Percentiles rank a stretch among this genome's conserved stretches.
phyloP scores from a whole-genome alignment of 768 basidiomycete species.

The Arthromyces matolae region DNA sequence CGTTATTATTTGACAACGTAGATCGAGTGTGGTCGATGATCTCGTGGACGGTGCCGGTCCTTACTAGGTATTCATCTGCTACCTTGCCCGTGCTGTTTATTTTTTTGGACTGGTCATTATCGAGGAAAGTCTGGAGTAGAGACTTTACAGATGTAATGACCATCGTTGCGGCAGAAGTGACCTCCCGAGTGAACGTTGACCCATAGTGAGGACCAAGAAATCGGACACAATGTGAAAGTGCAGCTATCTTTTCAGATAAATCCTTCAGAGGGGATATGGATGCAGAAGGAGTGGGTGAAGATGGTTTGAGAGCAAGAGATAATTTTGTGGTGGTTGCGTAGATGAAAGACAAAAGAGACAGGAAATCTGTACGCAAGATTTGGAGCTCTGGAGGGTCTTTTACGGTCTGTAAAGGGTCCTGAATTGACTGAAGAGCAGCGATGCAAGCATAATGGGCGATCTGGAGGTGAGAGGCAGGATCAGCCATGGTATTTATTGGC shows the following conservation, averaged over 20 bases:
- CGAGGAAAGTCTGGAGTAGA: constrained; percentile 42
- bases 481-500: not conserved
- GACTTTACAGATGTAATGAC: constrained; percentile 42
- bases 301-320: constrained; percentile 58
- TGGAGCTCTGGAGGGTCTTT: constrained; percentile 26
- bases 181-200: constrained; percentile 41
- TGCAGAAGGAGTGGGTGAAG: constrained; percentile 49
- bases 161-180: constrained; percentile 33
- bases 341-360: constrained; percentile 56
- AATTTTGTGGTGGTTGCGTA: constrained; percentile 56
- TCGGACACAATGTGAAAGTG: constrained; percentile 46
- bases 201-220: constrained; percentile 47
- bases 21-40: constrained; percentile 49
- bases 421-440: constrained; percentile 30
- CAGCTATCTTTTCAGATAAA: constrained; percentile 43
- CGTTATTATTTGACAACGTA: constrained; percentile 55
- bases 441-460: constrained; percentile 36
- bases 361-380: constrained; percentile 50
- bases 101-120: constrained; percentile 24
- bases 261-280: constrained; percentile 51
- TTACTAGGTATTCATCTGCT: constrained; percentile 50
- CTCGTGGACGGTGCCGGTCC: constrained; percentile 59
- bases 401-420: constrained; percentile 13
- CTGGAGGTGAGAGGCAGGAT: constrained; percentile 29
- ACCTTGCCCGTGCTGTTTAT: constrained; percentile 19